Evolutionary conservation across 192 early-diverging fungal species (phyloP), one percentile per base, ranked within the genome.

Genomic region (Podila epigama): DNA sequence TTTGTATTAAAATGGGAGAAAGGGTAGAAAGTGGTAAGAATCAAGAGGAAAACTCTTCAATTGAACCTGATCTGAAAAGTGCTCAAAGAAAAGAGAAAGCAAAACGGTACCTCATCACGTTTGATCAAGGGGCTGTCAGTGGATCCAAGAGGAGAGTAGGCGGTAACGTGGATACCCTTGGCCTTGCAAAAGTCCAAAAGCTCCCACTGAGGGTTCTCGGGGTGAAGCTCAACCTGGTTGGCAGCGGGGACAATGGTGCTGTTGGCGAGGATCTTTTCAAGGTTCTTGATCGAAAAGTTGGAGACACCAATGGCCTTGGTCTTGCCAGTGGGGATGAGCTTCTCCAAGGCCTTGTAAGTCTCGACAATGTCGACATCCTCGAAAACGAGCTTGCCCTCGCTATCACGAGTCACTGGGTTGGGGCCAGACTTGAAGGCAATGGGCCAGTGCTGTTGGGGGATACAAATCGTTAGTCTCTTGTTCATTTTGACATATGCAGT

Each of bases 171-270:
- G 44, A 98, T 95, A 27, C 84, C 84, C 64, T 95, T 83, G 32
- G 80, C 42, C 51, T 84, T 67, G 81, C 90, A 92, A 82, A 84
- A 96, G 28, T 90, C 88, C 42, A 96, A 66, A 12, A 98, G 86
- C 59, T 90, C 89, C 37, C 57, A 70, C 68, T 92, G 91, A 13
- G 83, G 90, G 44, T 91, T 80, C 79, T 81, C 89, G 34, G 94
- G 94, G 69, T 96, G 93, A 32, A 93, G 71, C 75, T 97, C 96
- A 57, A 95, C 81, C 79, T 98, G 95, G 85, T 93, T 92, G 40
- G 89, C 92, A 44, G 89, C 93, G 16, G 96, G 96, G 56, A 86
- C 68, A 40, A 96, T 88, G 51, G 82, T 85, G 71, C 88, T 85
- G 50, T 79, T 59, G 8, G 79, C 81, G 7, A 96, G 66, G 44